A percentile compares a stretch with the other conserved stretches of the same genome.
These are phyloP conservation scores for Euphorbia tirucalli DNA, from an alignment of 345 rosid species.

Conservation along the genomic window DNA sequence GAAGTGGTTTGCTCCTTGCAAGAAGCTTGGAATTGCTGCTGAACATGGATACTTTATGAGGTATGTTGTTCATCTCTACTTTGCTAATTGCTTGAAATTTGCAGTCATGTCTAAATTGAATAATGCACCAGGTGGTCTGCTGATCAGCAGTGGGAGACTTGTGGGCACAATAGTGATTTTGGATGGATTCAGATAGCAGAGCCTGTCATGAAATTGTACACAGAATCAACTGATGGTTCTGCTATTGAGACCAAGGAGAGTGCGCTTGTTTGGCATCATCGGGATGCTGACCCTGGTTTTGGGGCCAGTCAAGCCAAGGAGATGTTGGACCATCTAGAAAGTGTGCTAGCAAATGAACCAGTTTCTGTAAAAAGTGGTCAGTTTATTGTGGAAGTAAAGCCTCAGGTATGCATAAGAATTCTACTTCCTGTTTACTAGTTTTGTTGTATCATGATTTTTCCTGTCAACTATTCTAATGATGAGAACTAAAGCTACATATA, in stretches of 20 bases:
- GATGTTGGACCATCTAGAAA: slow-evolving; percentile 73
- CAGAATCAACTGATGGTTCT: slow-evolving; percentile 77
- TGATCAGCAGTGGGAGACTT: slow-evolving; percentile 46
- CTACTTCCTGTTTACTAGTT: not conserved
- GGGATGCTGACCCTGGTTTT: slow-evolving; percentile 71
- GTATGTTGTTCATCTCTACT: slow-evolving; percentile 26
- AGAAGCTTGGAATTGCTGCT: slow-evolving; percentile 63
- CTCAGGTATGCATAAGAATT: slow-evolving; percentile 45
- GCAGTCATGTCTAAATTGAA: slow-evolving; percentile 4
- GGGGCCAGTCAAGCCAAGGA: slow-evolving; percentile 81
- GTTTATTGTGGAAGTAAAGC: slow-evolving; percentile 72
- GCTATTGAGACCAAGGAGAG: slow-evolving; percentile 65
- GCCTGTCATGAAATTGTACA: slow-evolving; percentile 69
- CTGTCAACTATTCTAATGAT: not conserved
- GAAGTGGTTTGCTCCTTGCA: slow-evolving; percentile 63
- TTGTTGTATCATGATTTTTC: not conserved
- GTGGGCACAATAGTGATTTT: slow-evolving; percentile 52
- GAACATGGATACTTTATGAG: slow-evolving; percentile 71
- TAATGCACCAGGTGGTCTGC: slow-evolving; percentile 45
- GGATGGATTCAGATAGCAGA: slow-evolving; percentile 70
- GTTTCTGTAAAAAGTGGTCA: slow-evolving; percentile 71
- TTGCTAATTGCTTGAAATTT: not conserved
- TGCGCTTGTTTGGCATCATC: slow-evolving; percentile 72
- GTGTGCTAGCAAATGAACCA: slow-evolving; percentile 73
- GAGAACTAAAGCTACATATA: not conserved